Evolutionary conservation across 2,329 filamentous ascomycete genomes (phyloP).

Genomic region (Plenodomus biglobosus): DNA sequence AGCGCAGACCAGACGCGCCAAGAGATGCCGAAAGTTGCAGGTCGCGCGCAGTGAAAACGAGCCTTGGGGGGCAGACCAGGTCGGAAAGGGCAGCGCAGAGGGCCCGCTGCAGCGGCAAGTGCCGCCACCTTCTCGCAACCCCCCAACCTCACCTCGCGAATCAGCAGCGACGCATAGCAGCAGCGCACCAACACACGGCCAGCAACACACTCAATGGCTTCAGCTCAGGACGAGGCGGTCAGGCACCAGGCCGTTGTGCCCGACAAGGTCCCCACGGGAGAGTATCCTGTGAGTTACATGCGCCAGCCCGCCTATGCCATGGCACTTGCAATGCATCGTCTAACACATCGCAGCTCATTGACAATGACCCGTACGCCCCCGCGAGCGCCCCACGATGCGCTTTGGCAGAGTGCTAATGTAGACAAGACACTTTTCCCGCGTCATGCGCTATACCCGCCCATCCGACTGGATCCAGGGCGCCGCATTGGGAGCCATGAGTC

Average conservation of each 20-base stretch:
- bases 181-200: conserved; percentile 20
- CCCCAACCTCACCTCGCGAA: conserved; percentile 26
- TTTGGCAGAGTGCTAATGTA: not conserved
- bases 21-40: conserved; percentile 32
- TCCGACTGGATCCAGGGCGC: conserved; percentile 78
- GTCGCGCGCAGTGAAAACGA: conserved; percentile 6
- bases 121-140: not conserved
- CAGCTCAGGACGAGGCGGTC: conserved; percentile 22
- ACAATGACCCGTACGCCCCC: conserved; percentile 87
- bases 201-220: conserved; percentile 25
- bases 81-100: too few relatives aligned
- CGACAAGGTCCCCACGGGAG: conserved; percentile 76
- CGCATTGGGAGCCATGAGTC: conserved; percentile 69
- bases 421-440: conserved; percentile 82
- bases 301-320: conserved; percentile 28
- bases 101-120: not conserved
- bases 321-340: conserved; percentile 12
- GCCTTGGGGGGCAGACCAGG: too few relatives aligned
- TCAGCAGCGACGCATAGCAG: conserved; percentile 13
- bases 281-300: conserved; percentile 74
- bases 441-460: conserved; percentile 80
- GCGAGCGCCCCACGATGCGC: not conserved
- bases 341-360: conserved; percentile 74
- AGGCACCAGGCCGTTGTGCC: conserved; percentile 59
- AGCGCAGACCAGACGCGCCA: conserved; percentile 30